Base-by-base conservation (phyloP, 768 basidiomycete genomes). In the Boletus edulis region DNA sequence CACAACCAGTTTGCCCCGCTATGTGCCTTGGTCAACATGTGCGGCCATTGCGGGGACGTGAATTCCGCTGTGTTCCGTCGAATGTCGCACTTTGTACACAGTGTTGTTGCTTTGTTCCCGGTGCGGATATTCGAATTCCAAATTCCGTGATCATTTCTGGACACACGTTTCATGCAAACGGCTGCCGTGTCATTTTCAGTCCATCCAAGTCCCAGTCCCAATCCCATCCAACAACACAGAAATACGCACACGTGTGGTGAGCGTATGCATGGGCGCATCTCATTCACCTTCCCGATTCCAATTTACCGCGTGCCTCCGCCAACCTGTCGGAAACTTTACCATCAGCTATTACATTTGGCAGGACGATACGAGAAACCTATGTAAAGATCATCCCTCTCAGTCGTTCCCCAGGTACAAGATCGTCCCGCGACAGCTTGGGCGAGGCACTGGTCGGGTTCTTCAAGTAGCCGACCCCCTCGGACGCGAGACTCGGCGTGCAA, bases 311-410 rank as follows among this genome's bases (percentile, higher is more conserved):
- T 43, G 14, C 54, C 38, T 20, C 34, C 53, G 54, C 62, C 62
- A 53, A 1, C 1, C 18, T 54, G 24, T 52, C 62, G 62, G 62
- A 64, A 53, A 24, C 62, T 57, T 53, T 37, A 15, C 9, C 38
- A 45, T 31, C 48, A 51, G n/a, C 42, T 35, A 6, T 37, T 12
- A 24, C n/a, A 35, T 56, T 37, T 17, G 45, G 48, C 32, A 37
- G 11, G 42, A 22, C 12, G 3, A 11, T 14, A 35, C 46, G 24
- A n/a, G 29, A 43, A 43, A n/a, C 38, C 29, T 24, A 48, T 59
- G 50, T 5, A 49, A 51, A 18, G 52, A 55, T 55, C 41, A 41
- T 44, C 61, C 50, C 35, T 35, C 42, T 15, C 10, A 20, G 42
- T 14, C 38, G 15, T n/a, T 14, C 27, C 27, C 52, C 43, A 59